Conservation (phyloP, 257 asterid genomes). For the Salvia hispanica region DNA sequence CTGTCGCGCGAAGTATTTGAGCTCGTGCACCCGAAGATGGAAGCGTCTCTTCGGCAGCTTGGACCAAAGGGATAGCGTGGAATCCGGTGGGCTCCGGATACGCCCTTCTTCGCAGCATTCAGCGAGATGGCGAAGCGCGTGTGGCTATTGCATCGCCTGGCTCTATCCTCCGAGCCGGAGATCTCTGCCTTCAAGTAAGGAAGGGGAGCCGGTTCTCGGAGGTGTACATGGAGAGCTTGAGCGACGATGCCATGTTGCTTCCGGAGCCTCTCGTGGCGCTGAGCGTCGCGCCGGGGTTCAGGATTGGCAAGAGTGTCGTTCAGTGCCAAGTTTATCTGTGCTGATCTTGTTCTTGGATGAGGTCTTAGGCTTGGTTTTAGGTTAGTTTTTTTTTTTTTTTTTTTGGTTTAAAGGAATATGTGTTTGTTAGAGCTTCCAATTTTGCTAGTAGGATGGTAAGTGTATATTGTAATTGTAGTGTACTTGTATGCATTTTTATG, state of each 20-base stretch:
- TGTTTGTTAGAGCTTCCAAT: conserved; percentile 17
- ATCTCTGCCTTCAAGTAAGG: conserved; percentile 59
- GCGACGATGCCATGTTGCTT: conserved; percentile 55
- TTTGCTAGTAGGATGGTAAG: conserved; percentile 31
- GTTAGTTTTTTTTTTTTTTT: not conserved
- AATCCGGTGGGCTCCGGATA: conserved; percentile 54
- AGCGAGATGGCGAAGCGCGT: conserved; percentile 75
- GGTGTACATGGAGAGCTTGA: conserved; percentile 73
- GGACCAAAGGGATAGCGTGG: conserved; percentile 47
- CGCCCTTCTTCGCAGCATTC: conserved; percentile 53
- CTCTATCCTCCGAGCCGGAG: conserved; percentile 54
- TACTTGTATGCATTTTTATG: not conserved
- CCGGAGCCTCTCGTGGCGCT: conserved; percentile 55
- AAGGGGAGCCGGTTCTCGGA: conserved; percentile 61
- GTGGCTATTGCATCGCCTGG: conserved; percentile 77
- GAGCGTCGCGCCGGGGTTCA: conserved; percentile 73
- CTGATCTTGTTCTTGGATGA: conserved; percentile 23
- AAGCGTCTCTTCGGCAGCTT: conserved; percentile 54
- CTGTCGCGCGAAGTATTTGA: conserved; percentile 59
- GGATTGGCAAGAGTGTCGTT: conserved; percentile 53
- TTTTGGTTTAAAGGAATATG: not conserved
- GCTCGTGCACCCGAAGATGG: conserved; percentile 73
- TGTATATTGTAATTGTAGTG: conserved; percentile 27
- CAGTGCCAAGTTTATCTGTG: conserved; percentile 77
- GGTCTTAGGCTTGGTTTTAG: not conserved